phyloP scores from a whole-genome alignment of 805 yeast species.

The Candida cerambycidarum region DNA sequence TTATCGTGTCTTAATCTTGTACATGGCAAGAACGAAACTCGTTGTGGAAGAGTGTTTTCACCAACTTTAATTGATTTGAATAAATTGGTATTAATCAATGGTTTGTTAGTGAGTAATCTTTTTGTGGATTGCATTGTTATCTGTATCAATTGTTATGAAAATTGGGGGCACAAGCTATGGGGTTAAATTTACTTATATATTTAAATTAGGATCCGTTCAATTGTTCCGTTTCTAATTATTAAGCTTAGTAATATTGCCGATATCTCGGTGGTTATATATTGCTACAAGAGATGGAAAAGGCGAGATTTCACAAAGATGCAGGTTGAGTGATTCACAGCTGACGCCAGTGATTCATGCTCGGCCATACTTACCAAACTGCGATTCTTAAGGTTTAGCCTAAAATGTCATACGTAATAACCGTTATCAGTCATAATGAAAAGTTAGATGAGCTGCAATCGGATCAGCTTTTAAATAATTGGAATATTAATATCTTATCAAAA shows the following conservation, averaged over 20 bases:
- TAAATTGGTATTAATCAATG: constrained; percentile 2
- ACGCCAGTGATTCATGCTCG: no score
- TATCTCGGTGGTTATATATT: no score
- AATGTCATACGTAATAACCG: constrained; percentile 19
- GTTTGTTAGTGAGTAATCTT: background rate
- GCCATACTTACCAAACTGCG: background rate
- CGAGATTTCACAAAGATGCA: background rate
- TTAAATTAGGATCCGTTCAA: no score
- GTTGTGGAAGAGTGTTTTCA: constrained; percentile 17
- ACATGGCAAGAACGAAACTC: constrained; percentile 24
- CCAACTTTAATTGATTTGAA: constrained; percentile 39
- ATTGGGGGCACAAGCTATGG: no score
- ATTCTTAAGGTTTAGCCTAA: background rate
- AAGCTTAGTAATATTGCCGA: background rate
- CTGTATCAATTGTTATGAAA: no score
- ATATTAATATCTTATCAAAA: background rate
- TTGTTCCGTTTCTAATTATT: no score
- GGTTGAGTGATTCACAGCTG: background rate
- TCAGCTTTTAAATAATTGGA: background rate
- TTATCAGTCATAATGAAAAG: constrained; percentile 18
- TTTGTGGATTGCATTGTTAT: no score
- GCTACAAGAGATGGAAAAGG: no score
- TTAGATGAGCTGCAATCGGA: constrained; percentile 7
- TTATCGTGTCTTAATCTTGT: constrained; percentile 22
- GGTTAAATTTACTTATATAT: no score